Base-by-base conservation (phyloP, 2,329 filamentous ascomycete species). In the Trichoderma oligosporum region DNA sequence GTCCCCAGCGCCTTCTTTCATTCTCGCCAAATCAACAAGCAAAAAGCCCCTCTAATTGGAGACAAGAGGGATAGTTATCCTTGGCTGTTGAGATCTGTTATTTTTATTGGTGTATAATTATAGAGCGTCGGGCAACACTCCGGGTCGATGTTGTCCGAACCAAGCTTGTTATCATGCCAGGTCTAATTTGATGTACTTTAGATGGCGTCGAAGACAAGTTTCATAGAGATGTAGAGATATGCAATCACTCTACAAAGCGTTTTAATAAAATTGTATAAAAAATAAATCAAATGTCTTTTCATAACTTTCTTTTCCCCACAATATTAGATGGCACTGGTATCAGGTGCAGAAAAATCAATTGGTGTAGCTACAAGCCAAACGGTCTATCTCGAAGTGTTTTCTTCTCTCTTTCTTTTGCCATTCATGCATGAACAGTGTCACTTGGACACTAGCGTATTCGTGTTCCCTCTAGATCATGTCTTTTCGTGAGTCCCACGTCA, bases 111-210 rank as follows among this genome's bases (percentile, higher is more conserved):
- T 71, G 69, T 70, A 70, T 65, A 70, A 66, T 69, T 68, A 71
- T 70, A 71, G 67, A 71, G 66, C 67, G 70, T 63, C 65, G 55
- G 67, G 70, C 68, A 70, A 66, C 68, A 71, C 68, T 70, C 69
- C 64, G 67, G 61, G 65, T 64, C 64, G 64, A 63, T 63, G 66
- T 64, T 63, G 65, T 64, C 69, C 66, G 65, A 65, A 62, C 39
- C 31, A 61, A 60, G 64, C 62, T 64, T 67, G 68, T n/a, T 67
- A 72, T 73, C 66, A 72, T 63, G 63, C 68, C 41, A 64, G 66
- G 68, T 73, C 67, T 73, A 71, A 73, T 73, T 61, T 68, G 65
- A 72, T 72, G 70, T 73, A 73, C 67, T 51, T 67, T 73, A 74
- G 72, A 74, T 65, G 70, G 71, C 70, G 70, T 71, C 72, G 63